Evolutionary conservation across 495 filamentous ascomycete genomes (phyloP).

Genomic region (Aspergillus hancockii): DNA sequence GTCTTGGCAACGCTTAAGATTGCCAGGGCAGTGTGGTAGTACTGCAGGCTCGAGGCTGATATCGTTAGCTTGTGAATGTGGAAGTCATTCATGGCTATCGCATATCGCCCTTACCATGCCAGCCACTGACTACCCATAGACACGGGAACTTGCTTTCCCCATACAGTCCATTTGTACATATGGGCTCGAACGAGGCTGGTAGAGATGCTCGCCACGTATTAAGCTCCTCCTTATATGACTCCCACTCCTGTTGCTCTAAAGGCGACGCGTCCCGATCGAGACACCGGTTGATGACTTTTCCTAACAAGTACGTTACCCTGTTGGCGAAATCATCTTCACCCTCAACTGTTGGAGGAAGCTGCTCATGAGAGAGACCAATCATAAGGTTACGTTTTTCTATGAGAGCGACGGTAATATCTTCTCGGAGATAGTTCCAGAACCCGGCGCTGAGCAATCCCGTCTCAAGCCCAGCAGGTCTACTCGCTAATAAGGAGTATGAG

Average conservation of each 20-base stretch:
- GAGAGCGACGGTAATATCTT: slow-evolving; percentile 40
- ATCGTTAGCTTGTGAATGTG: background rate
- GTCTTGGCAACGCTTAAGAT: slow-evolving; percentile 24
- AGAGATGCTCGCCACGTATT: slow-evolving; percentile 21
- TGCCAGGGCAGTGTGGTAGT: slow-evolving; percentile 29
- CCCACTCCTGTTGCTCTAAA: slow-evolving; percentile 9
- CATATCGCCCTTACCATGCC: slow-evolving; percentile 26
- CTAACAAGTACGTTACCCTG: slow-evolving; percentile 30
- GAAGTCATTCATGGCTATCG: background rate
- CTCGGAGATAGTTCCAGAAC: slow-evolving; percentile 43
- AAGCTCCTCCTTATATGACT: slow-evolving; percentile 15
- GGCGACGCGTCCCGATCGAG: slow-evolving; percentile 12
- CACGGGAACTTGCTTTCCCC: slow-evolving; percentile 18
- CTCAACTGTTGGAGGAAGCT: slow-evolving; percentile 11
- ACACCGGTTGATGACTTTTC: slow-evolving; percentile 33
- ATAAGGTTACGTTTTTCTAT: slow-evolving; percentile 31
- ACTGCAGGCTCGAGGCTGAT: slow-evolving; percentile 29
- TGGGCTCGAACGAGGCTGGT: slow-evolving; percentile 25
- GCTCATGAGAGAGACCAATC: slow-evolving; percentile 29
- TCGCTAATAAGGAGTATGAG: slow-evolving; percentile 28
- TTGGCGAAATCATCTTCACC: slow-evolving; percentile 32
- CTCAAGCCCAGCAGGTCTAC: slow-evolving; percentile 14
- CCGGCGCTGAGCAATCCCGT: slow-evolving; percentile 30
- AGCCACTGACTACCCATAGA: slow-evolving; percentile 25
- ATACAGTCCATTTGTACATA: slow-evolving; percentile 12